Conservation (phyloP, 306 rosid species). For the Fagus crenata region DNA sequence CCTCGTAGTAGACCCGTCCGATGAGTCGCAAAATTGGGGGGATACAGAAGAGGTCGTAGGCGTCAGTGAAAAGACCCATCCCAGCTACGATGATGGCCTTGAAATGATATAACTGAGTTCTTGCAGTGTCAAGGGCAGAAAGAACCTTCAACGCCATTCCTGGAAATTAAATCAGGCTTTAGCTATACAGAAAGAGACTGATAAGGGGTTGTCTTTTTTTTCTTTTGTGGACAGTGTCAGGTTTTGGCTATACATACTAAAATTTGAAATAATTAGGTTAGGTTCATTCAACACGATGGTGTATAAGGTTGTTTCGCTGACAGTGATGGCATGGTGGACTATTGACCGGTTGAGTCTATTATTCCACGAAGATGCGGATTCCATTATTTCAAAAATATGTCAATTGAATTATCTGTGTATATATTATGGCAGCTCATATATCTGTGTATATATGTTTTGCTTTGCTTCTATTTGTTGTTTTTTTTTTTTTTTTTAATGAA, state of each 20-base stretch:
- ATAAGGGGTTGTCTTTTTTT: too few relatives aligned
- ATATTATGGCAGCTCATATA: neutral
- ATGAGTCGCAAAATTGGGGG: constrained; percentile 48
- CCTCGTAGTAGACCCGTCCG: constrained; percentile 51
- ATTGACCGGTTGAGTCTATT: constrained; percentile 1
- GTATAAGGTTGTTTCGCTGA: neutral
- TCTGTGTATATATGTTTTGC: too few relatives aligned
- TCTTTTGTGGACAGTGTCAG: too few relatives aligned
- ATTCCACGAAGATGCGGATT: constrained; percentile 36
- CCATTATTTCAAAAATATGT: neutral
- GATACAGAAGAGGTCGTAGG: constrained; percentile 72
- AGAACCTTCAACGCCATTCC: constrained; percentile 60
- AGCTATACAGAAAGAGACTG: too few relatives aligned
- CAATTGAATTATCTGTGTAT: neutral
- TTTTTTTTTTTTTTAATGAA: too few relatives aligned
- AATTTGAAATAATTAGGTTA: neutral
- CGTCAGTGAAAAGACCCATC: constrained; percentile 83
- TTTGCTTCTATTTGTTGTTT: neutral
- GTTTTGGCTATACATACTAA: neutral
- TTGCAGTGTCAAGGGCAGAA: constrained; percentile 66
- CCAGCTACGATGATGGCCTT: constrained; percentile 82
- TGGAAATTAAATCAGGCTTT: neutral
- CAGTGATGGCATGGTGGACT: constrained; percentile 16
- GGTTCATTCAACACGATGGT: neutral
- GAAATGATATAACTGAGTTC: constrained; percentile 73